phyloP scores from a whole-genome alignment of 176 grass and related monocot species.

The Aegilops speltoides region DNA sequence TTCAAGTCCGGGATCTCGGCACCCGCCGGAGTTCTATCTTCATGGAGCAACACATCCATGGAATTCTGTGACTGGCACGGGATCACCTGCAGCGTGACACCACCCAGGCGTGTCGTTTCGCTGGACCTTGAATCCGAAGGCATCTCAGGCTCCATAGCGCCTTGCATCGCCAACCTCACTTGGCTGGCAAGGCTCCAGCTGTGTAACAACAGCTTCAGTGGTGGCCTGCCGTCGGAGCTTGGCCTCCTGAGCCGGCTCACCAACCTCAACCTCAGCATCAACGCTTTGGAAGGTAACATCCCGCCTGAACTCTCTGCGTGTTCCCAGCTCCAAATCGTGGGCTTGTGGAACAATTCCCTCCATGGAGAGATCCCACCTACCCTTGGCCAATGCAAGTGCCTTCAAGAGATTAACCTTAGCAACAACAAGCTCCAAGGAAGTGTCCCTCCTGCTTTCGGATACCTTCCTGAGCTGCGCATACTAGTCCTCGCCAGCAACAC shows the following conservation, averaged over 20 bases:
- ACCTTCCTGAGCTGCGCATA: conserved; percentile 17
- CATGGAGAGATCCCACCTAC: conserved; percentile 27
- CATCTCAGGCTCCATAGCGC: conserved; percentile 29
- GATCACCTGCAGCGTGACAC: background rate
- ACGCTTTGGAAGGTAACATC: conserved; percentile 47
- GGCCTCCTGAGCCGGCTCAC: conserved; percentile 32
- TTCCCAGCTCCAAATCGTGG: conserved; percentile 26
- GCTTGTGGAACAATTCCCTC: conserved; percentile 34
- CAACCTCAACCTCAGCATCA: conserved; percentile 61
- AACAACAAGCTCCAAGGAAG: conserved; percentile 46
- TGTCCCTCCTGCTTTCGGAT: conserved; percentile 45
- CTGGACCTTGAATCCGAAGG: conserved; percentile 33
- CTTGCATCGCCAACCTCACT: conserved; percentile 38
- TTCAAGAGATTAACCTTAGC: conserved; percentile 36
- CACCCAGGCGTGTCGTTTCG: background rate
- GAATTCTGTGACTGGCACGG: conserved; percentile 41
- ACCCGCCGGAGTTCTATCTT: background rate
- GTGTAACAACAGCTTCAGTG: conserved; percentile 35
- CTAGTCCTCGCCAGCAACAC: conserved; percentile 27
- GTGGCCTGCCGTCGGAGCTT: conserved; percentile 34
- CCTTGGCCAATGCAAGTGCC: conserved; percentile 15
- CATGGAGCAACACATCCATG: conserved; percentile 40
- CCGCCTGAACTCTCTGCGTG: conserved; percentile 42
- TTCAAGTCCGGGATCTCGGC: conserved; percentile 33
- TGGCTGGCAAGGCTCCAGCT: conserved; percentile 37